phyloP scores from a whole-genome alignment of 2,329 filamentous ascomycete species.

The Venturia asperata region DNA sequence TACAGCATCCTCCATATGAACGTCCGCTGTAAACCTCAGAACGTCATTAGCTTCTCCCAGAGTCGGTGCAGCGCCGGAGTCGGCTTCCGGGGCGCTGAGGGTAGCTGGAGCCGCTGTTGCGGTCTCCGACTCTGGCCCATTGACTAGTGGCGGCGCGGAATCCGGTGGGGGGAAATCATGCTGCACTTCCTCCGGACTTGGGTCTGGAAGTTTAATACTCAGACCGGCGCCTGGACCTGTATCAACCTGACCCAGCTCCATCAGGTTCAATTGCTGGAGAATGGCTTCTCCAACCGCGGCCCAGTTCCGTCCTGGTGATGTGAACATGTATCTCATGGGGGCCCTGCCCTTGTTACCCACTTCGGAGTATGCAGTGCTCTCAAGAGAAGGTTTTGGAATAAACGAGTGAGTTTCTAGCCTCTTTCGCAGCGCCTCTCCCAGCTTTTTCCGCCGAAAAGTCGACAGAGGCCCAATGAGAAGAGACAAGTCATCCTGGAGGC shows the following conservation, averaged over 20 bases:
- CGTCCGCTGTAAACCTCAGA: not conserved
- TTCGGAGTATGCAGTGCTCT: slow-evolving; percentile 6
- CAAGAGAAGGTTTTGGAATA: slow-evolving; percentile 35
- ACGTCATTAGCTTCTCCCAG: not conserved
- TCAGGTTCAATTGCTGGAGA: slow-evolving; percentile 10
- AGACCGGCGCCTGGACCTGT: slow-evolving; percentile 18
- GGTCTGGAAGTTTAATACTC: slow-evolving; percentile 14
- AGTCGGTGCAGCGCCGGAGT: no score
- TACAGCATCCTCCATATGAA: not conserved
- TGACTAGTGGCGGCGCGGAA: not conserved
- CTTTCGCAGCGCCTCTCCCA: slow-evolving; percentile 44
- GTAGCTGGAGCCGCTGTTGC: not conserved
- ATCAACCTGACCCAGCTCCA: slow-evolving; percentile 16
- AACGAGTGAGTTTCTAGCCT: slow-evolving; percentile 49
- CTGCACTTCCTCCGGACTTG: slow-evolving; percentile 28
- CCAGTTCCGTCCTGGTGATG: slow-evolving; percentile 16
- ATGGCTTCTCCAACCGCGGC: slow-evolving; percentile 18
- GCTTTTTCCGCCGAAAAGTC: slow-evolving; percentile 42
- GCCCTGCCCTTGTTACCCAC: slow-evolving; percentile 12
- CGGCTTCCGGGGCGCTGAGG: not conserved
- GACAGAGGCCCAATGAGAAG: slow-evolving; percentile 45
- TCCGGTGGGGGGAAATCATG: not conserved
- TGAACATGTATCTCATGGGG: slow-evolving; percentile 15
- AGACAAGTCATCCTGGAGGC: slow-evolving; percentile 50
- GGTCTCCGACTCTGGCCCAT: slow-evolving; percentile 25